phyloP scores from a whole-genome alignment of 75 land plant genomes.

The Picea sitchensis region DNA sequence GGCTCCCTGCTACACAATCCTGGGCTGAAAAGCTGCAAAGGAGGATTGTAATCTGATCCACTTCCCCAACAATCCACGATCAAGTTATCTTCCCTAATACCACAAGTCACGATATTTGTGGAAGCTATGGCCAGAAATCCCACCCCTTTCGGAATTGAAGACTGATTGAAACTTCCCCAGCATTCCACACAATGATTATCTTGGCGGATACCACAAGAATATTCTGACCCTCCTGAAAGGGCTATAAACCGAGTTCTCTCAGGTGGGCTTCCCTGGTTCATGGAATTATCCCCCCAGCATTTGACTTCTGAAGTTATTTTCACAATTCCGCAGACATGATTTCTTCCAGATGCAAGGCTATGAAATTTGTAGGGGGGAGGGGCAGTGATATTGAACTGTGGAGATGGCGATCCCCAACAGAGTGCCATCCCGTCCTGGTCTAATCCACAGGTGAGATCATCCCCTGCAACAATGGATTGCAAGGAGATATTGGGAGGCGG shows the following conservation, averaged over 20 bases:
- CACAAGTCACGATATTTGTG: constrained; percentile 47
- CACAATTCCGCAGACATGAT: constrained; percentile 50
- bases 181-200: constrained; percentile 57
- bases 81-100: constrained; percentile 60
- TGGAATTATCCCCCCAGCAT: constrained; percentile 50
- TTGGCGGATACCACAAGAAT: constrained; percentile 62
- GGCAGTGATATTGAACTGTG: constrained; percentile 19
- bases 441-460: constrained; percentile 48
- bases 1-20: constrained; percentile 40
- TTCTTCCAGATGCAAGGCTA: constrained; percentile 35
- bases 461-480: constrained; percentile 45
- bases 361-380: constrained; percentile 14
- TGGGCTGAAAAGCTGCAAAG: constrained; percentile 64
- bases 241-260: constrained; percentile 27
- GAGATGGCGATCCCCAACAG: constrained; percentile 55
- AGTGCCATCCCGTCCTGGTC: constrained; percentile 25
- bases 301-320: constrained; percentile 18
- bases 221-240: constrained; percentile 42
- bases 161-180: constrained; percentile 59
- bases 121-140: constrained; percentile 59
- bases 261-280: constrained; percentile 19
- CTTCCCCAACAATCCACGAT: constrained; percentile 63
- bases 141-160: constrained; percentile 33
- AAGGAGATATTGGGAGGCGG: constrained; percentile 17
- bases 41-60: constrained; percentile 42